Percentiles rank a stretch among this genome's conserved stretches.
Evolutionary conservation across 2,329 filamentous ascomycete species (phyloP).

Genomic region (Aureobasidium musti): DNA sequence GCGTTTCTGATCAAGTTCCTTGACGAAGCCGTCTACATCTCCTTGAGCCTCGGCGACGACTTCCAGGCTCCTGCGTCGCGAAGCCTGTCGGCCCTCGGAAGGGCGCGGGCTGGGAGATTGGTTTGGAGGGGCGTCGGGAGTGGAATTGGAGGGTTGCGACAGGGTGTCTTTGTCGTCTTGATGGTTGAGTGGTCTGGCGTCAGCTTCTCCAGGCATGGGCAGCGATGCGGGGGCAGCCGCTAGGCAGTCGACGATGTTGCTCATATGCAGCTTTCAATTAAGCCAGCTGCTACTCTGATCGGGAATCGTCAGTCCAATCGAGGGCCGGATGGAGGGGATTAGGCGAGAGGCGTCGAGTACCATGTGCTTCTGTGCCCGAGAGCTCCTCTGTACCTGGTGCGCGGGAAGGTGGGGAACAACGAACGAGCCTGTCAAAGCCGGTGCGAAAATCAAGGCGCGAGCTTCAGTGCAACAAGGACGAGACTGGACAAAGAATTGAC

Average conservation of each 20-base stretch:
- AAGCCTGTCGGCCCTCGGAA: constrained; percentile 29
- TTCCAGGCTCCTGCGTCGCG: constrained; percentile 31
- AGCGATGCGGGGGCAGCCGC: constrained; percentile 19
- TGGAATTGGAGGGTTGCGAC: constrained; percentile 15
- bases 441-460: neutral
- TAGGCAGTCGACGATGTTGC: constrained; percentile 26
- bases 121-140: constrained; percentile 11
- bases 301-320: constrained; percentile 9
- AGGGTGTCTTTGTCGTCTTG: neutral
- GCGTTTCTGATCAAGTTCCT: constrained; percentile 42
- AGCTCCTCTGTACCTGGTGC: constrained; percentile 2
- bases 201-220: constrained; percentile 20
- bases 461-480: neutral
- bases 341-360: constrained; percentile 20
- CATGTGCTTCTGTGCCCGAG: constrained; percentile 9
- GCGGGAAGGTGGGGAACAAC: neutral
- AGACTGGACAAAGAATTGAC: neutral
- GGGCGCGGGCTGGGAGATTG: constrained; percentile 14
- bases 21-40: constrained; percentile 34
- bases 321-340: neutral
- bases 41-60: constrained; percentile 31
- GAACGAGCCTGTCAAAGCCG: neutral
- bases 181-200: neutral
- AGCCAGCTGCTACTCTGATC: neutral
- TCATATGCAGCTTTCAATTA: constrained; percentile 7